phyloP scores from a whole-genome alignment of 2,329 filamentous ascomycete genomes.

The Emergomyces africanus region DNA sequence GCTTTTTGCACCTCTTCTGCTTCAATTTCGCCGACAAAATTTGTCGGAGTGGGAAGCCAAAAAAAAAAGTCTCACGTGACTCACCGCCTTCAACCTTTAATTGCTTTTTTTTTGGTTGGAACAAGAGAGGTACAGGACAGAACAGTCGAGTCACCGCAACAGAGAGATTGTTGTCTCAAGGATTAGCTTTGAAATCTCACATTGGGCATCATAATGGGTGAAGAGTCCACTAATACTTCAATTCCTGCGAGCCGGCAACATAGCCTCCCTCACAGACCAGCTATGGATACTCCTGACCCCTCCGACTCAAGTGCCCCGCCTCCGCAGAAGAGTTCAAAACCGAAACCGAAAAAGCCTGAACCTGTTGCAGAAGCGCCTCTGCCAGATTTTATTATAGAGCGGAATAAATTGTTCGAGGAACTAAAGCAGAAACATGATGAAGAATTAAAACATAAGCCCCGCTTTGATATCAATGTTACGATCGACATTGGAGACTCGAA shows the following conservation, averaged over 20 bases:
- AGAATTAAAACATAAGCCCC: conserved; percentile 47
- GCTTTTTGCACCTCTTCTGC: neutral
- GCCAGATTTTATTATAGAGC: conserved; percentile 68
- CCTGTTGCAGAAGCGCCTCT: conserved; percentile 27
- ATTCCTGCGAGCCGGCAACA: conserved; percentile 19
- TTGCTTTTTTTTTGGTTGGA: neutral
- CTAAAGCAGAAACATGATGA: conserved; percentile 74
- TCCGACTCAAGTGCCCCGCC: conserved; percentile 15
- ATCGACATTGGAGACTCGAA: conserved; percentile 32
- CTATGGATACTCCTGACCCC: conserved; percentile 17
- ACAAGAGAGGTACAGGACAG: neutral
- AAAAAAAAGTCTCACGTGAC: conserved; percentile 13
- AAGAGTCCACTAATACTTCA: conserved; percentile 5
- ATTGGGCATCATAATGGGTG: conserved; percentile 3
- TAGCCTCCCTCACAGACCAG: conserved; percentile 22
- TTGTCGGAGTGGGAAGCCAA: conserved; percentile 3
- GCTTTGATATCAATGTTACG: conserved; percentile 37
- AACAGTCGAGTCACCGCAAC: neutral
- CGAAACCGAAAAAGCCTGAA: conserved; percentile 16
- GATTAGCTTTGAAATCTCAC: neutral
- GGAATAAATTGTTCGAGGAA: conserved; percentile 77
- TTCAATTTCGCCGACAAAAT: conserved; percentile 2
- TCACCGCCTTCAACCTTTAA: conserved; percentile 7
- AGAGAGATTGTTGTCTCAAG: neutral
- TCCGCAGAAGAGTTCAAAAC: conserved; percentile 20